Evolutionary conservation across 495 filamentous ascomycete genomes (phyloP), one percentile per base, ranked within the genome.

Genomic region (Lophiostoma macrostomum): DNA sequence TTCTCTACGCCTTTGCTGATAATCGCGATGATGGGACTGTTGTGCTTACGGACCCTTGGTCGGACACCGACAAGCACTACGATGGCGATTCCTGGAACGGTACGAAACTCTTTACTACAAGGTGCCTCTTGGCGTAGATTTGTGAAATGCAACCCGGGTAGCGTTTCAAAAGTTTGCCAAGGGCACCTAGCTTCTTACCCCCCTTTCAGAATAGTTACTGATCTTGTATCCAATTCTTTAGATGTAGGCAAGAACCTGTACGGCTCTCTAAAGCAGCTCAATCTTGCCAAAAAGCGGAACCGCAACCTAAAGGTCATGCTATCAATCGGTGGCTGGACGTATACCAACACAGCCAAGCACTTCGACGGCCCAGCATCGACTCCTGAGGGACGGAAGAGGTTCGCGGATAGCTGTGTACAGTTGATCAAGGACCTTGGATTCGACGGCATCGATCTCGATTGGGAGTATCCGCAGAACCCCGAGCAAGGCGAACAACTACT

Each of bases 291-390:
- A 77, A 85, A 86, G 64, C 74, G 80, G 52, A 84, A 97, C 70
- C 83, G 93, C 46, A 84, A 94, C 66, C 73, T 98, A 37, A 96
- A 97, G 71, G 77, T 95, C 5, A 76, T 97, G 8, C 81, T 99
- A 11, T 94, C 88, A 38, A 93, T 99, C 57, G 93, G 93, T 53
- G 93, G 93, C 24, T 97, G 94, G 93, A 95, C 91, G 0, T 97
- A 96, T 68, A 88, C 86, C 19, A 22, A 63, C 36, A 32, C 35
- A n/a, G 4, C 29, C 43, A 69, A 80, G 64, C 94, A 96, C 70
- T 96, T 99, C 67, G 76, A 80, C 16, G 76, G 75, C 31, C 87
- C 90, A 0, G 80, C 86, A 3, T 83, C 80, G 1, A 86, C 81
- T 0, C 71, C 74, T 0, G 65, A 72, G n/a, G 87, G 80, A 19